Percentiles rank a stretch among this genome's conserved stretches.
Conservation (phyloP, 495 filamentous ascomycete species). For the Achaetomiella virescens region DNA sequence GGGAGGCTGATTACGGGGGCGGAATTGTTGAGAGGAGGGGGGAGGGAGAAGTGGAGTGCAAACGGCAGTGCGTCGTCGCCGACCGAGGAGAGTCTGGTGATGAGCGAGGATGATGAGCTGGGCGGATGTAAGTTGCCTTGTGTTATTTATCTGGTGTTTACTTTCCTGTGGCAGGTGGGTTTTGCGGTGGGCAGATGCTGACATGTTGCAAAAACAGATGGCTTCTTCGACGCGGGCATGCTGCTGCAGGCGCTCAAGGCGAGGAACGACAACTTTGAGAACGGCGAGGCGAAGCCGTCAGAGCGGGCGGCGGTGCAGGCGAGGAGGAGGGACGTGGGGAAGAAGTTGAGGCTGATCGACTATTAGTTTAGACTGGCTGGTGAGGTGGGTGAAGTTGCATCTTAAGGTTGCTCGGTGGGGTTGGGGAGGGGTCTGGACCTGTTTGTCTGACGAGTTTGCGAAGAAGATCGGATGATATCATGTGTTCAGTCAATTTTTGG, state of each 20-base stretch:
- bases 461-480: too few species aligned
- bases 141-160: not conserved
- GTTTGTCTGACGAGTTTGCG: not conserved
- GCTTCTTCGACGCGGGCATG: conserved; percentile 95
- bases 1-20: conserved; percentile 50
- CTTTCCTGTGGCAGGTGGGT: not conserved
- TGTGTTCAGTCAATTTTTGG: too few species aligned
- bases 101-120: conserved; percentile 81
- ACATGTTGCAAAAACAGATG: conserved; percentile 50
- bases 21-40: conserved; percentile 21
- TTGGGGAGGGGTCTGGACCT: too few species aligned
- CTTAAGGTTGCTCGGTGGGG: not conserved
- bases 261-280: conserved; percentile 36
- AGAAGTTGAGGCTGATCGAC: conserved; percentile 70
- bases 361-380: conserved; percentile 41
- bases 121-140: conserved; percentile 72
- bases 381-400: not conserved
- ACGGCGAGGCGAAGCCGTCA: conserved; percentile 36
- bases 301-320: conserved; percentile 45
- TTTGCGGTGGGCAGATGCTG: not conserved
- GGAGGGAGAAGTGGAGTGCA: conserved; percentile 31
- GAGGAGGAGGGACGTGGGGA: conserved; percentile 63
- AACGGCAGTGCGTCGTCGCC: conserved; percentile 40
- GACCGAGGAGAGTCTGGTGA: conserved; percentile 54
- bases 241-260: conserved; percentile 79